A percentile compares a stretch with the other conserved stretches of the same genome.
phyloP scores from a whole-genome alignment of 139 green algal species.

The Volvox reticuliferus region DNA sequence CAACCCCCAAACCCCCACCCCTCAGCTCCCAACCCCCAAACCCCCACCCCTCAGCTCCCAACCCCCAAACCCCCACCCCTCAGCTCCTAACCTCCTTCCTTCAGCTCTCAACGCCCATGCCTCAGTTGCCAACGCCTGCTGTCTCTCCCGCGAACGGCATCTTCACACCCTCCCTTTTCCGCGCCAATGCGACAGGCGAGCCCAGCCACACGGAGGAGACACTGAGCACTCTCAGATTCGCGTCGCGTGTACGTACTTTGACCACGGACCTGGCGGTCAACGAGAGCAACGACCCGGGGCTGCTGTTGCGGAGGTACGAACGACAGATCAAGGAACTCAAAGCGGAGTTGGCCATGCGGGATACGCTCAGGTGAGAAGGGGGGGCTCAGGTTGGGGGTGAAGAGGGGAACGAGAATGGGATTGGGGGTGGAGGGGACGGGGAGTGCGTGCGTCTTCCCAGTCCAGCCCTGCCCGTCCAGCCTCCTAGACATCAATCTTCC shows the following conservation, averaged over 20 bases:
- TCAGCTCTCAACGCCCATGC: background rate
- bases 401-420: background rate
- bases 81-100: too few relatives aligned
- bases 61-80: too few relatives aligned
- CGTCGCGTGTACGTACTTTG: conserved; percentile 60
- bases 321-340: conserved; percentile 86
- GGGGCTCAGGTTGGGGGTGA: background rate
- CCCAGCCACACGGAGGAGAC: conserved; percentile 79
- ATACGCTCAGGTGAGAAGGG: conserved; percentile 73
- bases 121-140: background rate
- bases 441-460: too few relatives aligned
- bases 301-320: conserved; percentile 77
- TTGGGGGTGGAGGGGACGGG: too few relatives aligned
- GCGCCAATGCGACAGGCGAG: conserved; percentile 53
- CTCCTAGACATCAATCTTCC: too few relatives aligned
- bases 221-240: conserved; percentile 84
- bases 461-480: too few relatives aligned
- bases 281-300: conserved; percentile 77
- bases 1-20: background rate
- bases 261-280: conserved; percentile 75
- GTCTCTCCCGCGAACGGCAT: background rate
- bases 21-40: too few relatives aligned
- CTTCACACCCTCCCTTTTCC: background rate
- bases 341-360: conserved; percentile 88
- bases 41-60: background rate